phyloP scores from a whole-genome alignment of 768 basidiomycete species.

The Suillus subluteus region DNA sequence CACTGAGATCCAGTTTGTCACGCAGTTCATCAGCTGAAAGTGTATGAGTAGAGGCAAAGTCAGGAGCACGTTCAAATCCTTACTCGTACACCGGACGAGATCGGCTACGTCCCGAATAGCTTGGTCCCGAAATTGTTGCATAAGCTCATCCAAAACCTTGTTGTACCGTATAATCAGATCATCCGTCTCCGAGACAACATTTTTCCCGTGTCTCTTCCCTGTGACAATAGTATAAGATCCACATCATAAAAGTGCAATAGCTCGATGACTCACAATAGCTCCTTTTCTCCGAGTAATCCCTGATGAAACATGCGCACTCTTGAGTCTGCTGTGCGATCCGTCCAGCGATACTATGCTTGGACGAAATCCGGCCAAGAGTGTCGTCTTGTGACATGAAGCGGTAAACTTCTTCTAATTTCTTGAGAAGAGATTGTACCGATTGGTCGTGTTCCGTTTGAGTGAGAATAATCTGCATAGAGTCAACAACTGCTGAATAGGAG shows the following conservation, averaged over 20 bases:
- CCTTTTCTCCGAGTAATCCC: conserved; percentile 28
- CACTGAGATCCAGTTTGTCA: conserved; percentile 4
- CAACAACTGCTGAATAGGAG: not conserved
- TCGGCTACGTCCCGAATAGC: not conserved
- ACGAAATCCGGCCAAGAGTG: not conserved
- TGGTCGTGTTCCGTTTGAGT: conserved; percentile 11
- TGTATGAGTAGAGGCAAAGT: not conserved
- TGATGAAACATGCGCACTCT: conserved; percentile 34
- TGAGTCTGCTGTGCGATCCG: conserved; percentile 23
- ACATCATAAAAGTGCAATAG: not conserved
- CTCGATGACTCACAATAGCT: conserved; percentile 20
- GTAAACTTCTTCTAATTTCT: conserved; percentile 7
- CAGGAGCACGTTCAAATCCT: not conserved
- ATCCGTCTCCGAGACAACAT: not conserved
- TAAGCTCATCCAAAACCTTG: not conserved
- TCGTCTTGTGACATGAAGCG: conserved; percentile 2
- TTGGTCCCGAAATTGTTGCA: conserved; percentile 8
- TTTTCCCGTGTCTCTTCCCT: conserved; percentile 8
- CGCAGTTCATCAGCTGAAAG: not conserved
- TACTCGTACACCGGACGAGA: not conserved
- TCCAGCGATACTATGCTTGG: not conserved
- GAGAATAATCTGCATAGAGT: conserved; percentile 1
- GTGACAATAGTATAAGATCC: not conserved
- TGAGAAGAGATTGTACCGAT: conserved; percentile 1
- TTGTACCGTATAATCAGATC: not conserved